Conservation (phyloP, 345 rosid genomes). For the Pelargonium nanum region DNA sequence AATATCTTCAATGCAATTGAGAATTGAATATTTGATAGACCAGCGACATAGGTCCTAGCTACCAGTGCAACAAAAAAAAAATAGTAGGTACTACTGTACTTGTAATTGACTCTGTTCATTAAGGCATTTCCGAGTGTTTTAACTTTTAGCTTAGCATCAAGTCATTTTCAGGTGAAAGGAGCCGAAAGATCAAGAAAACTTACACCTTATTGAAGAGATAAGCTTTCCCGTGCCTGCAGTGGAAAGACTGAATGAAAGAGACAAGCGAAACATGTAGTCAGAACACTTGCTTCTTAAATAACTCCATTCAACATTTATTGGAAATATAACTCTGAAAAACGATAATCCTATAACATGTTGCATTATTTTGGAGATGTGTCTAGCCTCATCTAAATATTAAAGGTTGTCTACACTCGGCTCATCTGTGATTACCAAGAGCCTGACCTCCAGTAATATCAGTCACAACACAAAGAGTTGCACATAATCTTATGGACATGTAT, state of each 20-base stretch:
- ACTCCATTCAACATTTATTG: neutral
- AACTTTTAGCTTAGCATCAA: no score
- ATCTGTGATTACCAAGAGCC: no score
- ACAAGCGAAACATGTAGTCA: constrained; percentile 25
- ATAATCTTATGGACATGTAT: no score
- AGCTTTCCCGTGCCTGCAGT: constrained; percentile 86
- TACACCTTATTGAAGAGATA: constrained; percentile 97
- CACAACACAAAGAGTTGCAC: no score
- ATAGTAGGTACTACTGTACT: no score
- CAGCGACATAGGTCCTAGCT: no score
- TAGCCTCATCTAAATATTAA: neutral
- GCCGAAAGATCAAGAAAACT: constrained; percentile 34
- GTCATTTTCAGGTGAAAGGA: constrained; percentile 1
- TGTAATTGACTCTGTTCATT: no score
- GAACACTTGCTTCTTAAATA: constrained; percentile 5
- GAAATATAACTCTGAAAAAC: neutral
- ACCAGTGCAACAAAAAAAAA: no score
- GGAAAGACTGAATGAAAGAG: constrained; percentile 64
- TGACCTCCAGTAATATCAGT: no score
- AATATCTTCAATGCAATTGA: no score
- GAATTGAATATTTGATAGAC: no score
- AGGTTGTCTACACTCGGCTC: neutral
- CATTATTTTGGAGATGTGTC: neutral
- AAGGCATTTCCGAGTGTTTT: no score
- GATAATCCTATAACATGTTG: neutral